These are phyloP conservation scores for Cucumis sativus DNA, from an alignment of 306 rosid species.

Conservation along the genomic window Cucumber_9930_V3 NC_026655.2:23078501-23079000, in stretches of 20 bases:
- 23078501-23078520: constrained; percentile 41
- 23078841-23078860: constrained; percentile 43
- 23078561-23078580: constrained; percentile 21
- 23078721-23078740: constrained; percentile 14
- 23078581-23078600: constrained; percentile 41
- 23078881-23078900: constrained; percentile 30
- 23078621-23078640: constrained; percentile 17
- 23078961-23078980: constrained; percentile 31
- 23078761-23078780: constrained; percentile 28
- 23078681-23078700: constrained; percentile 34
- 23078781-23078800: constrained; percentile 28
- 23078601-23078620: constrained; percentile 44
- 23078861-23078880: constrained; percentile 26
- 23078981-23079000: constrained; percentile 38
- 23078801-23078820: constrained; percentile 38
- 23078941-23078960: constrained; percentile 22
- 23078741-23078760: constrained; percentile 29
- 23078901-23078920: constrained; percentile 35
- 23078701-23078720: constrained; percentile 28
- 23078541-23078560: constrained; percentile 33
- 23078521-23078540: constrained; percentile 28
- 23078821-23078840: constrained; percentile 27
- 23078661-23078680: constrained; percentile 31
- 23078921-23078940: constrained; percentile 18
- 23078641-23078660: constrained; percentile 25